A percentile compares a stretch with the other conserved stretches of the same genome.
Conservation (phyloP, 129 eudicot genomes). For the Flaveria linearis region DNA sequence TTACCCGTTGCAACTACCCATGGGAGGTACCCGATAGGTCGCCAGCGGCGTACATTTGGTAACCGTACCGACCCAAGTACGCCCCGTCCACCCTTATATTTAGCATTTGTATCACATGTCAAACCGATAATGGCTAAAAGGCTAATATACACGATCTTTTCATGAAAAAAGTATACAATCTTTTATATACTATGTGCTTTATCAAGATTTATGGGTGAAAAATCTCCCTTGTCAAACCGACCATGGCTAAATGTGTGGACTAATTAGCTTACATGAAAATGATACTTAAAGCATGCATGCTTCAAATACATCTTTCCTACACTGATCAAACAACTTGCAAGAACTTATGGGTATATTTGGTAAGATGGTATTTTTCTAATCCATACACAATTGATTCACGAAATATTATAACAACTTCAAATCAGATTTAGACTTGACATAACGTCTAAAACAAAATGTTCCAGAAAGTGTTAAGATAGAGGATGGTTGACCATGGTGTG, state of each 20-base stretch:
- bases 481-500: too few relatives aligned
- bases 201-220: neutral
- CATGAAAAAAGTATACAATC: too few relatives aligned
- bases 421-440: neutral
- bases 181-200: neutral
- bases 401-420: neutral
- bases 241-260: slow-evolving; percentile 3
- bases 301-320: neutral
- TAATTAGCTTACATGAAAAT: neutral
- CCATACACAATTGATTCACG: neutral
- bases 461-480: too few relatives aligned
- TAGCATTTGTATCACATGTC: too few relatives aligned
- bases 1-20: too few relatives aligned
- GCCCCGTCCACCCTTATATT: too few relatives aligned
- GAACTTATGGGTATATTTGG: neutral
- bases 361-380: neutral
- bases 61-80: too few relatives aligned
- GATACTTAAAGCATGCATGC: neutral
- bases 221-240: neutral
- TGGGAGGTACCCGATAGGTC: too few relatives aligned
- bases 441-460: too few relatives aligned
- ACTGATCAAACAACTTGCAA: neutral
- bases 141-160: too few relatives aligned
- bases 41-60: too few relatives aligned
- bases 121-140: too few relatives aligned